Evolutionary conservation across 2,329 filamentous ascomycete species (phyloP), one percentile per base, ranked within the genome.

Genomic region (Apiospora hydei): DNA sequence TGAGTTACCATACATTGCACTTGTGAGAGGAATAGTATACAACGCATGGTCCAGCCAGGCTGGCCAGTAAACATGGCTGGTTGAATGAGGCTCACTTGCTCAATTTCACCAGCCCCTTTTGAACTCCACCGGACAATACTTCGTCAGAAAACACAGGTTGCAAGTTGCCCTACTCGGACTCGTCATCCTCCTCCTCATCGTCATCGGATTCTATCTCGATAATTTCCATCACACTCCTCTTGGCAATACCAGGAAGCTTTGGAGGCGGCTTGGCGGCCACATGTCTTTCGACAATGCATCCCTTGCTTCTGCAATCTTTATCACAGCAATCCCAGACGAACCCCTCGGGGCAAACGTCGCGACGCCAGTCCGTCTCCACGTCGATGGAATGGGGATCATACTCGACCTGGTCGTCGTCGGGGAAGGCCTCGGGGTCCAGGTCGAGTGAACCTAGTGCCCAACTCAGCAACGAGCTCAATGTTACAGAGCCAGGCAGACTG

Each of bases 281-380:
- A n/a, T 69, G 67, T 11, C 34, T 64, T 16, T 71, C 49, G 2
- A 66, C 26, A 16, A 30, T 11, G 16, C 71, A 71, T 18, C 41
- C 24, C n/a, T 49, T 71, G 6, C 41, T 57, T 0, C 69, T 26
- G 8, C 47, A 38, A 8, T 44, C 10, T 8, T 30, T 6, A 3
- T 51, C 67, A 24, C 67, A 71, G 30, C 71, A 71, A 14, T 64
- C 16, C 67, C 67, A 71, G 8, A 64, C 49, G 30, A 71, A 71
- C 21, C 67, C 70, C 0, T 71, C 70, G 21, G 67, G 70, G 0
- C 6, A 51, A 7, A 44, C 51, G 1, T 71, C 67, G n/a, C 66
- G 49, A 34, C 70, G 70, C 67, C 70, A 71, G 51, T 71, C 70
- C 10, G 66, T 69, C 2, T 69, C 10, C 13, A 57, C 41, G 46